These are phyloP conservation scores for Penicillium sclerotigenum DNA, from an alignment of 2,329 filamentous ascomycete species.

Conservation along the genomic window DNA sequence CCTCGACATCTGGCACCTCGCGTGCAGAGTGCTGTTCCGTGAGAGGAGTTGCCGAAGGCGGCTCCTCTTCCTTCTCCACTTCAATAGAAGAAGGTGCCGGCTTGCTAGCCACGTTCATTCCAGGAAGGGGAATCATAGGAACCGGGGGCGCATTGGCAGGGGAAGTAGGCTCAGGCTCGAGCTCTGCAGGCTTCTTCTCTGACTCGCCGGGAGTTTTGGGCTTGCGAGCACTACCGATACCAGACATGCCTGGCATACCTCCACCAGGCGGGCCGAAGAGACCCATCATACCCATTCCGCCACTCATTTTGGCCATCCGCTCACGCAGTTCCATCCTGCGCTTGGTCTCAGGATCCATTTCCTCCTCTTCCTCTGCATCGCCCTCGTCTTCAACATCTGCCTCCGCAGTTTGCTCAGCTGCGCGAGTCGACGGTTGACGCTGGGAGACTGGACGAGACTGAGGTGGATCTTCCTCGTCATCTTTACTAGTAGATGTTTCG, in stretches of 20 bases:
- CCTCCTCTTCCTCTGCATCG: slow-evolving; percentile 75
- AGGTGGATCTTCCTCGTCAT: slow-evolving; percentile 68
- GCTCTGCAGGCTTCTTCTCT: slow-evolving; percentile 33
- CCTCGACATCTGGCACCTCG: slow-evolving; percentile 56
- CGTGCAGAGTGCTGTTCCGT: slow-evolving; percentile 44
- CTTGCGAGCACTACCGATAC: slow-evolving; percentile 45
- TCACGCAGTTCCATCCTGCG: slow-evolving; percentile 85
- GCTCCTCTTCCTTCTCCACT: slow-evolving; percentile 52
- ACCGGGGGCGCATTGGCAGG: slow-evolving; percentile 42
- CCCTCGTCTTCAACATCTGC: slow-evolving; percentile 57
- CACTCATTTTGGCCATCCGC: slow-evolving; percentile 97
- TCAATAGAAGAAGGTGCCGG: slow-evolving; percentile 46
- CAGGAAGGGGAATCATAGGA: slow-evolving; percentile 64
- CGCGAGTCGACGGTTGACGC: slow-evolving; percentile 16
- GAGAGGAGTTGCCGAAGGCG: slow-evolving; percentile 41
- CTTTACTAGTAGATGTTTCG: slow-evolving; percentile 64
- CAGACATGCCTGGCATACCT: slow-evolving; percentile 58
- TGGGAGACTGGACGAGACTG: slow-evolving; percentile 15
- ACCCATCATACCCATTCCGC: slow-evolving; percentile 92
- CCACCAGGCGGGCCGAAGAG: slow-evolving; percentile 75
- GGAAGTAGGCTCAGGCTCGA: slow-evolving; percentile 34
- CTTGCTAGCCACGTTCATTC: slow-evolving; percentile 57
- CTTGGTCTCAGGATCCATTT: slow-evolving; percentile 80
- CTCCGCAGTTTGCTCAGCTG: slow-evolving; percentile 41
- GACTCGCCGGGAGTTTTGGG: slow-evolving; percentile 44